Evolutionary conservation across 768 basidiomycete species (phyloP), one percentile per base, ranked within the genome.

Genomic region (Albatrellus ellisii): DNA sequence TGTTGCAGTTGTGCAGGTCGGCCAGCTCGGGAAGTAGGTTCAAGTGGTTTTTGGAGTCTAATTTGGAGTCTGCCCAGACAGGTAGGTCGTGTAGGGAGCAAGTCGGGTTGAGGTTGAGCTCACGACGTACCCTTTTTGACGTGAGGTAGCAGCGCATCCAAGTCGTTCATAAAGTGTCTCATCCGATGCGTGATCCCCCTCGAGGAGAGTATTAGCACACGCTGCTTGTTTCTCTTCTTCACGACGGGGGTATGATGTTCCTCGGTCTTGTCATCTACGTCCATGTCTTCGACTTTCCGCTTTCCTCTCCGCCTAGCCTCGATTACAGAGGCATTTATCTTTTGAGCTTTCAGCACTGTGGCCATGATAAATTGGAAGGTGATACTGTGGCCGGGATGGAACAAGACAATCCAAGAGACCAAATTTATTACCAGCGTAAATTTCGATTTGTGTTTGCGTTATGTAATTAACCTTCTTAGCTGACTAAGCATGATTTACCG

Each of bases 1-100:
- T 98, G 64, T 97, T 97, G 64, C 95, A 99, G 57, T 91, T 94
- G 59, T 95, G 81, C 25, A 99, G 75, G 62, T 98, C 94, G 22
- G 94, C 89, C 14, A 99, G 77, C 61, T 98, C 95, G 32, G 95
- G 95, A 22, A 99, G 68, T 28, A 97, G 76, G 50, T 86, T 72
- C 2, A 98, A 69, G 48, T 94, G 88, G 42, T 86, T 89, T 63
- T 98, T 98, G 24, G 91, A 90, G 62, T 98, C 94, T 31, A 99
- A 75, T 63, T 98, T 98, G 38, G 94, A 81, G 59, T 99, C 95
- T 99, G 53, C 18, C 18, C 14, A 24, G 12, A 6, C 12, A 18
- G 2, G 17, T 21, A 14, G 20, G 12, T 14, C 24, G 11, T 9
- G 37, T 25, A 20, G 28, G 14, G 18, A 21, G 14, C 18, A 4